phyloP scores from a whole-genome alignment of 148 eudicot genomes.

The Heliamphora exappendiculata region DNA sequence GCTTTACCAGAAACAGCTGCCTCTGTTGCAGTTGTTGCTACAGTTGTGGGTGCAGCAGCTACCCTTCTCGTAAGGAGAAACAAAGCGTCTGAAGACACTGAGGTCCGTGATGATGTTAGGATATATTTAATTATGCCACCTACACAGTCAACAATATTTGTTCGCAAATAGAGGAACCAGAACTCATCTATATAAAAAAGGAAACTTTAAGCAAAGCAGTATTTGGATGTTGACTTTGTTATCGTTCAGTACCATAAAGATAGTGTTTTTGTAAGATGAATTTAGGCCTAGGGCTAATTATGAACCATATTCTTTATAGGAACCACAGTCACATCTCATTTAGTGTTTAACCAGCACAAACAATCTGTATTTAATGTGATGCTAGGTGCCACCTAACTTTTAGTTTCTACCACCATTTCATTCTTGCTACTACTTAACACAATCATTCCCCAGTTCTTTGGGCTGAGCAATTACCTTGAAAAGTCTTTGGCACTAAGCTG shows the following conservation, averaged over 20 bases:
- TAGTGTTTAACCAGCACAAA: neutral
- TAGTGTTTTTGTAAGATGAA: neutral
- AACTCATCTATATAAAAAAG: neutral
- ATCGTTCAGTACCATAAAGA: neutral
- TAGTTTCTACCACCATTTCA: neutral
- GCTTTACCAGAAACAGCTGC: constrained; percentile 66
- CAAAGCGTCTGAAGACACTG: constrained; percentile 40
- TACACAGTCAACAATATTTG: neutral
- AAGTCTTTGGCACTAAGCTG: neutral
- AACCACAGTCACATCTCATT: neutral
- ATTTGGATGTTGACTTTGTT: neutral
- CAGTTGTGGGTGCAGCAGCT: constrained; percentile 83
- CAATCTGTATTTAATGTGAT: neutral
- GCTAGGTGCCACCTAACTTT: neutral
- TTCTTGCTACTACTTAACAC: neutral
- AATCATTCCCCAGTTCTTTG: neutral
- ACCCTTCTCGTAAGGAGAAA: constrained; percentile 63
- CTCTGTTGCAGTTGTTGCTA: constrained; percentile 75
- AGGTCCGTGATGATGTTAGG: constrained; percentile 33
- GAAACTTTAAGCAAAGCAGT: neutral
- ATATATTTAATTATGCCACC: neutral
- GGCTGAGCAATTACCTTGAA: neutral
- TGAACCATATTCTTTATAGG: neutral
- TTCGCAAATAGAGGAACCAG: neutral
- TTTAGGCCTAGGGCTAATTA: neutral